Evolutionary conservation across 345 rosid genomes (phyloP), one percentile per base, ranked within the genome.

Genomic region (Aquilaria sinensis): DNA sequence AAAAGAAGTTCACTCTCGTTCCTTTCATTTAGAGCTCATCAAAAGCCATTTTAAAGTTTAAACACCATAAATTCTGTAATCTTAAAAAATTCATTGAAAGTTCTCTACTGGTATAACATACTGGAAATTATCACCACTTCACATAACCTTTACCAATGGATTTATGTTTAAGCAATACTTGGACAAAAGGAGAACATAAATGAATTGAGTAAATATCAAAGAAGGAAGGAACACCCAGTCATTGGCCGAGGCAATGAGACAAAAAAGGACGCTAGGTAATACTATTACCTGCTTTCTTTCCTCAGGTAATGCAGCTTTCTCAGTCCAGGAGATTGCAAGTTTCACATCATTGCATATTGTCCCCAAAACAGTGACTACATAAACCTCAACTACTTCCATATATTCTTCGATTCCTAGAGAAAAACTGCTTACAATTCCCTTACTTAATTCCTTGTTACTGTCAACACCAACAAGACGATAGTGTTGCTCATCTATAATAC

Each of bases 301-400:
- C 70, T 86, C 94, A 9, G 96, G 92, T 68, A 93, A 59, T 34
- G 79, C 69, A 77, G 96, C 87, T 64, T 83, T 75, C 81, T 90
- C 94, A 51, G 83, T 81, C 98, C 97, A 90, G 56, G 90, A 70
- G 67, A 90, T 70, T 65, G 97, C 96, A 73, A 47, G 58, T 52
- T 78, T 78, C 61, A 83, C 33, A 66, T 90, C 83, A 16, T 73
- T 74, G 62, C 80, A 72, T 62, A 63, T 62, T 51, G 68, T 80
- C 30, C 83, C 92, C 47, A 93, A 85, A 61, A 87, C 68, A 62
- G 83, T 83, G 59, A 81, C 69, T 54, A 74, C 74, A 72, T 79
- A 93, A 59, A 93, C 56, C 81, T 88, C 96, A 61, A 78, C 89
- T 65, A 84, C 77, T 70, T 80, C 83, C 67, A 82, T 55, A 57